Evolutionary conservation across 2,329 filamentous ascomycete genomes (phyloP).

Genomic region (Microthyrium microscopicum): DNA sequence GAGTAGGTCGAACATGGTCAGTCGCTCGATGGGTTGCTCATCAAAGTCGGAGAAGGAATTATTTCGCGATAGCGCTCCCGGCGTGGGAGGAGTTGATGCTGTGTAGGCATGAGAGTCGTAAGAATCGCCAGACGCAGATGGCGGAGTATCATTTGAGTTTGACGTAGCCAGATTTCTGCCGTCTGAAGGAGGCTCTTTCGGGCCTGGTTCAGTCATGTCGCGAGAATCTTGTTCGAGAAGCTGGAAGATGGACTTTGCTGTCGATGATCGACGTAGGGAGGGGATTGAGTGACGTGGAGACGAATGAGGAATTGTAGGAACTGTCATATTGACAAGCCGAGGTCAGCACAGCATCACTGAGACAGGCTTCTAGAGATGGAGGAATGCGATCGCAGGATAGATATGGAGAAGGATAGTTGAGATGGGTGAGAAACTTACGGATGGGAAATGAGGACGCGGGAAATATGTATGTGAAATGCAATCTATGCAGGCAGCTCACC

Average conservation of each 20-base stretch:
- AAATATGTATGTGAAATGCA: too few relatives aligned
- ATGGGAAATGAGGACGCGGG: too few relatives aligned
- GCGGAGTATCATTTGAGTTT: not conserved
- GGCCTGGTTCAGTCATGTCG: conserved; percentile 5
- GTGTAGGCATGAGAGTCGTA: not conserved
- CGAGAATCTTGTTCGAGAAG: conserved; percentile 5
- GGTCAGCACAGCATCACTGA: too few relatives aligned
- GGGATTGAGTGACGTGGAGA: not conserved
- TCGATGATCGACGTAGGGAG: not conserved
- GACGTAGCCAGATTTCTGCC: not conserved
- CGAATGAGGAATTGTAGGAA: not conserved
- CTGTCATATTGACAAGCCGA: not conserved
- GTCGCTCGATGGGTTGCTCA: conserved; percentile 68
- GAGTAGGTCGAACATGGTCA: conserved; percentile 83
- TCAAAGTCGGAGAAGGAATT: conserved; percentile 70
- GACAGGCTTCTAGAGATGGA: too few relatives aligned
- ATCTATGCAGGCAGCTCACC: too few relatives aligned
- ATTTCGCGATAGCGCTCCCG: conserved; percentile 47
- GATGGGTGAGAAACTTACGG: too few relatives aligned
- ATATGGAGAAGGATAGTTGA: too few relatives aligned
- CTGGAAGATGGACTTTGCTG: conserved; percentile 5
- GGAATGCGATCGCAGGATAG: too few relatives aligned
- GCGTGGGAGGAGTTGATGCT: conserved; percentile 29
- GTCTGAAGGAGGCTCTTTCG: not conserved
- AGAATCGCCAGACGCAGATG: not conserved